A percentile compares a stretch with the other conserved stretches of the same genome.
These are phyloP conservation scores for Heliocybe sulcata DNA, from an alignment of 1,284 basidiomycete genomes.

Conservation along the genomic window DNA sequence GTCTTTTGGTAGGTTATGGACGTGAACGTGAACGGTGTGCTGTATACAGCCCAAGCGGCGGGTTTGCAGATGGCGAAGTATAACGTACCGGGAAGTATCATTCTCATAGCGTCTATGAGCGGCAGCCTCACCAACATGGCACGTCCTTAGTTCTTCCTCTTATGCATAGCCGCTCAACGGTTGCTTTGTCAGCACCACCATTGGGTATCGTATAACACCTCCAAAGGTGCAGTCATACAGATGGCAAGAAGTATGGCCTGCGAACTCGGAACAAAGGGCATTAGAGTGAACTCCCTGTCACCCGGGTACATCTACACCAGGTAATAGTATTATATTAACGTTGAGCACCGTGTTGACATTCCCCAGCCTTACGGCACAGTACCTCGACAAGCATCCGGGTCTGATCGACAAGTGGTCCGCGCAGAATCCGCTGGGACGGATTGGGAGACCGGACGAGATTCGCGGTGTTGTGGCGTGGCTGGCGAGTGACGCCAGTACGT, in stretches of 20 bases:
- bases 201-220: conserved; percentile 32
- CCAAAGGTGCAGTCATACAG: conserved; percentile 34
- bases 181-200: conserved; percentile 3
- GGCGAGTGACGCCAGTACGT: conserved; percentile 24
- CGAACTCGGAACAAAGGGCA: conserved; percentile 32
- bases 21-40: conserved; percentile 35
- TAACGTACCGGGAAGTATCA: conserved; percentile 33
- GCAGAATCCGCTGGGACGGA: conserved; percentile 28
- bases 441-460: conserved; percentile 32
- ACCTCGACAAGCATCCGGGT: conserved; percentile 26
- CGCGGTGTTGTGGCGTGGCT: conserved; percentile 35
- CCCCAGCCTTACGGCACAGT: conserved; percentile 23
- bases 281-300: conserved; percentile 23
- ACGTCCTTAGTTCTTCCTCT: background rate
- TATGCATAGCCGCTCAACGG: background rate
- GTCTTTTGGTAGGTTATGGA: conserved; percentile 21
- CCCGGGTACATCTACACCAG: conserved; percentile 23
- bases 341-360: background rate
- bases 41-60: conserved; percentile 33
- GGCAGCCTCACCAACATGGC: conserved; percentile 18
- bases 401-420: conserved; percentile 25
- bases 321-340: conserved; percentile 1
- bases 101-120: conserved; percentile 41
- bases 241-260: conserved; percentile 34
- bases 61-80: conserved; percentile 30